These are phyloP conservation scores for Suillus alpinus DNA, from an alignment of 768 basidiomycete species.

Conservation along the genomic window DNA sequence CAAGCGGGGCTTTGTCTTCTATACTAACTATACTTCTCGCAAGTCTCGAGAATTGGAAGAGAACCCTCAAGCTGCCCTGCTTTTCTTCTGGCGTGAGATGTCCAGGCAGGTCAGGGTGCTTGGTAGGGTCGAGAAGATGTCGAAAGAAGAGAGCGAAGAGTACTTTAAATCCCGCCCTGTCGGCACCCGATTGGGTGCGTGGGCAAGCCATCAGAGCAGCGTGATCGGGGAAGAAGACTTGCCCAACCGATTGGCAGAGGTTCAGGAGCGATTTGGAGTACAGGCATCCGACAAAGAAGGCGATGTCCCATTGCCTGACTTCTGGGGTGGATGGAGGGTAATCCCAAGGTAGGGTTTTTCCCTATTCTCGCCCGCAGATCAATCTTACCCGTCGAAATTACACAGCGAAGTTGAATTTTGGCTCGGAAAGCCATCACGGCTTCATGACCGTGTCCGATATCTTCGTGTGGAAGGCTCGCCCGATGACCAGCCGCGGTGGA, in stretches of 20 bases:
- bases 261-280: slow-evolving; percentile 57
- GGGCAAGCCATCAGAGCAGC: slow-evolving; percentile 88
- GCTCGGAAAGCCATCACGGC: slow-evolving; percentile 91
- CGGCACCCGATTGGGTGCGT: slow-evolving; percentile 85
- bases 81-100: slow-evolving; percentile 91
- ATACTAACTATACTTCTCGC: slow-evolving; percentile 93
- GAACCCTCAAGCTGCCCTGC: slow-evolving; percentile 79
- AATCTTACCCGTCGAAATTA: slow-evolving; percentile 8
- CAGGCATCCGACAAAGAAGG: slow-evolving; percentile 34
- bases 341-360: slow-evolving; percentile 66
- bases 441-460: slow-evolving; percentile 89
- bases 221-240: slow-evolving; percentile 76
- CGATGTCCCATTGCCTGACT: slow-evolving; percentile 76
- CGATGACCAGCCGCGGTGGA: slow-evolving; percentile 62
- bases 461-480: slow-evolving; percentile 47
- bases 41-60: slow-evolving; percentile 79
- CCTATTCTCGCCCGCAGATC: not conserved
- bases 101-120: slow-evolving; percentile 79
- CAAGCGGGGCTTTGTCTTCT: slow-evolving; percentile 88
- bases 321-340: slow-evolving; percentile 97
- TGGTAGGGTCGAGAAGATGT: slow-evolving; percentile 80
- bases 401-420: slow-evolving; percentile 94
- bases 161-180: slow-evolving; percentile 84
- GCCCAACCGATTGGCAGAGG: slow-evolving; percentile 52
- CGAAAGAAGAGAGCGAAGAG: slow-evolving; percentile 65